phyloP scores from a whole-genome alignment of 2,329 filamentous ascomycete genomes.

The Colletotrichum gigasporum region DNA sequence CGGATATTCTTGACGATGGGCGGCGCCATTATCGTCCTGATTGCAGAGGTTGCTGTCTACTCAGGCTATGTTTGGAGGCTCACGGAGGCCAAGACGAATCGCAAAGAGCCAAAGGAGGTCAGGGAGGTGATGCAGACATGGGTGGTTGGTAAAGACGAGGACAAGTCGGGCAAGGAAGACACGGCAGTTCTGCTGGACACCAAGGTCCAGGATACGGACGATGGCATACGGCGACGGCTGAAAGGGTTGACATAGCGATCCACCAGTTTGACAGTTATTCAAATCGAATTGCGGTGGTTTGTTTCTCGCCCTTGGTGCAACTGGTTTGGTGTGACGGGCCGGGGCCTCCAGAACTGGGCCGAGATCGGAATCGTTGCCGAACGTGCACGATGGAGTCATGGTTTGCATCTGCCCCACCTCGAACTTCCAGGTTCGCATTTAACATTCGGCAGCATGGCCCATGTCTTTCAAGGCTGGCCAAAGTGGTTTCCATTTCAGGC shows the following conservation, averaged over 20 bases:
- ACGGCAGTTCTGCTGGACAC: slow-evolving; percentile 6
- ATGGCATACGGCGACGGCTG: slow-evolving; percentile 21
- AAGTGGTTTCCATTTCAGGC: too few species aligned
- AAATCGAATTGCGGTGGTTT: too few species aligned
- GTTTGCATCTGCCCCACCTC: too few species aligned
- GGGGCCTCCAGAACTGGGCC: too few species aligned
- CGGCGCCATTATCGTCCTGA: slow-evolving; percentile 73
- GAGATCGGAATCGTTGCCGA: too few species aligned
- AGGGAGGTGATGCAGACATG: slow-evolving; percentile 78
- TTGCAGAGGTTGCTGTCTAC: slow-evolving; percentile 83
- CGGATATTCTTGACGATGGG: slow-evolving; percentile 77
- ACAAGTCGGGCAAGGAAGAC: slow-evolving; percentile 20
- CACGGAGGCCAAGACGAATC: slow-evolving; percentile 71
- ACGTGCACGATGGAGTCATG: too few species aligned
- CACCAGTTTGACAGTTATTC: too few species aligned
- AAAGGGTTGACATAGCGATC: slow-evolving; percentile 5
- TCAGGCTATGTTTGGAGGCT: slow-evolving; percentile 78
- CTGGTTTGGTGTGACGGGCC: too few species aligned
- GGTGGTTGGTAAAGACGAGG: slow-evolving; percentile 62
- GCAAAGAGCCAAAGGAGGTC: slow-evolving; percentile 68
- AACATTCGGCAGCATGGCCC: too few species aligned
- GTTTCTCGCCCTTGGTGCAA: too few species aligned
- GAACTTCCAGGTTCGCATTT: too few species aligned
- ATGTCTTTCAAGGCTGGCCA: too few species aligned
- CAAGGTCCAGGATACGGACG: slow-evolving; percentile 10